Percentiles rank a stretch among this genome's conserved stretches.
Conservation (phyloP, 257 asterid species). For the Plantago ovata region DNA sequence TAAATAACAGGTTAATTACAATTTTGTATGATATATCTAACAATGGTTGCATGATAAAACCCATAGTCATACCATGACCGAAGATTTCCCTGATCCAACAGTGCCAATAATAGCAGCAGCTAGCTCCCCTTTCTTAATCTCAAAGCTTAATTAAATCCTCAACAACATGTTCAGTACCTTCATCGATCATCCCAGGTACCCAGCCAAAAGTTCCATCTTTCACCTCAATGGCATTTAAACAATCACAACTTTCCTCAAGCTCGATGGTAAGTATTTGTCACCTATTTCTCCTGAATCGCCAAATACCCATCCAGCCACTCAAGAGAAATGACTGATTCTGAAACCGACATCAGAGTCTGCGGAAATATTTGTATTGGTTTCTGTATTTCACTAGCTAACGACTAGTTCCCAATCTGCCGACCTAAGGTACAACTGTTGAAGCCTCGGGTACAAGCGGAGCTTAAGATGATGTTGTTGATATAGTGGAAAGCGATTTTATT, state of each 20-base stretch:
- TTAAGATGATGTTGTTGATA: too few relatives aligned
- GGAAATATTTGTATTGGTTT: conserved; percentile 71
- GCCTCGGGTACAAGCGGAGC: too few relatives aligned
- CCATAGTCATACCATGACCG: conserved; percentile 62
- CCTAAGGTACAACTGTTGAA: too few relatives aligned
- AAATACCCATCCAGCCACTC: conserved; percentile 57
- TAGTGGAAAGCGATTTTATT: too few relatives aligned
- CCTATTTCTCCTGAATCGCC: conserved; percentile 53
- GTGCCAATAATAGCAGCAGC: conserved; percentile 68
- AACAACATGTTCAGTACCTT: conserved; percentile 25
- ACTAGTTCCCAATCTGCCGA: too few relatives aligned
- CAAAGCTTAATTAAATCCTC: conserved; percentile 41
- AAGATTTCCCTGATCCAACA: conserved; percentile 69
- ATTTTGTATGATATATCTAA: too few relatives aligned
- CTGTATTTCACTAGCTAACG: too few relatives aligned
- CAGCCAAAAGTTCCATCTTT: conserved; percentile 53
- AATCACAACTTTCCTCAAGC: conserved; percentile 34
- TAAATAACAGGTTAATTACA: background rate
- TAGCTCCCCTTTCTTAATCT: conserved; percentile 55
- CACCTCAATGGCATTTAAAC: conserved; percentile 63
- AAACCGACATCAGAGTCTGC: conserved; percentile 63
- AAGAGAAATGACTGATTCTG: conserved; percentile 69
- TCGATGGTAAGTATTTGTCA: conserved; percentile 52
- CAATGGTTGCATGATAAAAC: background rate
- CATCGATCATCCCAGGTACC: too few relatives aligned